Base-by-base conservation (phyloP, 2,329 filamentous ascomycete genomes). In the Botrytis elliptica region DNA sequence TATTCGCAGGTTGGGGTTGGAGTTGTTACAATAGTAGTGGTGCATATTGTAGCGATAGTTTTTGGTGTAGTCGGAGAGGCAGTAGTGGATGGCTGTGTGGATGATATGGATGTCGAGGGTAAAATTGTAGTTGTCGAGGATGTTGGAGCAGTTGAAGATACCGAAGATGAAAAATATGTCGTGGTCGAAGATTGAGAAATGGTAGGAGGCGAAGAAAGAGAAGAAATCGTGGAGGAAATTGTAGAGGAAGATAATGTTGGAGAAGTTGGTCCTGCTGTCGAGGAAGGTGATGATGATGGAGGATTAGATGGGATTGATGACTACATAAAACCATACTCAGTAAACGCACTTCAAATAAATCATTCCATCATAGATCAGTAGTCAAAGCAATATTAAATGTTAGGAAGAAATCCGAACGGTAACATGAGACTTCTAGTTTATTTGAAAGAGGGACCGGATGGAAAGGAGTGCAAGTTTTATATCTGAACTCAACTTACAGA, bases 1-100 rank as follows among this genome's bases (percentile, higher is more conserved):
- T 87, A 89, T 79, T 89, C 87, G 80, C 87, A 89, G 44, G 81
- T 82, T 66, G 85, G 80, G 16, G 86, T 84, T 38, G 84, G 79
- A 18, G 84, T 70, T 38, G 74, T 73, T 4, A 73, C 77, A n/a
- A 60, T 79, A 38, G 85, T 87, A 66, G 83, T 81, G 16, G 84
- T 86, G 81, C 87, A 89, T 70, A 86, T 79, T n/a, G 75, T 77
- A 57, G 77, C 74, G 65, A 42, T 70, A 8, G 64, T 38, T 69
- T 71, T 60, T 20, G 74, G 75, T 62, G 76, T 78, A 4, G 77
- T 75, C 18, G 75, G 65, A 57, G 77, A 52, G 46, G 69, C 16
- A n/a, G 67, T 57, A 44, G 70, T 74, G 42, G 71, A 72, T 16
- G 64, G 73, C 16, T 52, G 64, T 38, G 72, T 52, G 38, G 73